Conservation (phyloP, 2,329 filamentous ascomycete genomes). For the Stemphylium lycopersici region DNA sequence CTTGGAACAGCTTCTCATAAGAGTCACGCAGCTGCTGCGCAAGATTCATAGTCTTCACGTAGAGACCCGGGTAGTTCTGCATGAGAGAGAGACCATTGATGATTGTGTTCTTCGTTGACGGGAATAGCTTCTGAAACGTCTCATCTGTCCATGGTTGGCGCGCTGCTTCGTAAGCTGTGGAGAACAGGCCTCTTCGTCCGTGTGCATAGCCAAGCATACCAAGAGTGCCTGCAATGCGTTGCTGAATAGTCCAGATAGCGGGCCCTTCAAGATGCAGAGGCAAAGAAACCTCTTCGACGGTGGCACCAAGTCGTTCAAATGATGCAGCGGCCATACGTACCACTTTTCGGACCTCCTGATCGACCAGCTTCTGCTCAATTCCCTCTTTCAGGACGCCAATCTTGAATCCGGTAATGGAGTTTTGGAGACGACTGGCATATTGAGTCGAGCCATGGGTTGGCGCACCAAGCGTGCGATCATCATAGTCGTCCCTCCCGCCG, state of each 20-base stretch:
- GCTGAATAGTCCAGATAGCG: slow-evolving; percentile 47
- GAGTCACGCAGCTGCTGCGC: slow-evolving; percentile 47
- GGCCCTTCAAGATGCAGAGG: slow-evolving; percentile 49
- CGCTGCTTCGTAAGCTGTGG: slow-evolving; percentile 49
- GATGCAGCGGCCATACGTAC: slow-evolving; percentile 50
- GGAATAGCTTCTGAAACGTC: slow-evolving; percentile 58
- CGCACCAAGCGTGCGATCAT: slow-evolving; percentile 40
- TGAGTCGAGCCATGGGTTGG: slow-evolving; percentile 29
- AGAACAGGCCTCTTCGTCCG: slow-evolving; percentile 29
- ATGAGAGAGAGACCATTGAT: slow-evolving; percentile 51
- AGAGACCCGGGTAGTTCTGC: slow-evolving; percentile 47
- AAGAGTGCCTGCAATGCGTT: slow-evolving; percentile 51
- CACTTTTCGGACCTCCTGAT: slow-evolving; percentile 47
- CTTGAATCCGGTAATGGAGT: slow-evolving; percentile 28
- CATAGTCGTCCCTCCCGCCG: slow-evolving; percentile 37
- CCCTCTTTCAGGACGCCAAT: slow-evolving; percentile 38
- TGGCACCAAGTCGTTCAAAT: slow-evolving; percentile 56
- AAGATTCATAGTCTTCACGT: slow-evolving; percentile 52
- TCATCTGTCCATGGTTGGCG: slow-evolving; percentile 56
- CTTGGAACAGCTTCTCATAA: slow-evolving; percentile 47
- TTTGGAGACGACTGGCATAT: slow-evolving; percentile 22
- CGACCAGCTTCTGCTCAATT: slow-evolving; percentile 39
- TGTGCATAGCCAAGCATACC: slow-evolving; percentile 47
- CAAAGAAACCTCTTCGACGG: slow-evolving; percentile 44
- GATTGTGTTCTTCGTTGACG: slow-evolving; percentile 55